Percentiles rank a stretch among this genome's conserved stretches.
phyloP scores from a whole-genome alignment of 2,329 filamentous ascomycete species.

The Metarhizium robertsii region DNA sequence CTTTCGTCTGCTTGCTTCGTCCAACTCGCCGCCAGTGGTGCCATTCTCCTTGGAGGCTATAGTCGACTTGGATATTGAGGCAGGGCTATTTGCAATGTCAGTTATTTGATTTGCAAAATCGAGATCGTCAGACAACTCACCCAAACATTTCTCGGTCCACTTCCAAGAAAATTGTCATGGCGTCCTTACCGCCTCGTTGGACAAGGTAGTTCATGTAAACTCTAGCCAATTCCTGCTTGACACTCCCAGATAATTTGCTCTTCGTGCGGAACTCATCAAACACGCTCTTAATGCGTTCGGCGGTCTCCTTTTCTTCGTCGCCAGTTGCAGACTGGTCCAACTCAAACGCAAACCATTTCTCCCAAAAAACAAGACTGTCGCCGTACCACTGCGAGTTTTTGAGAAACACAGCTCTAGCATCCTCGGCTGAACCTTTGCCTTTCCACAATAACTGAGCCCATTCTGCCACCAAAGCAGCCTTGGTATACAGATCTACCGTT shows the following conservation, averaged over 20 bases:
- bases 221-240: constrained; percentile 67
- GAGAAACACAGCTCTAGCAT: constrained; percentile 74
- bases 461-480: constrained; percentile 78
- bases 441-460: constrained; percentile 86
- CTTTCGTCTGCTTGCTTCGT: constrained; percentile 39
- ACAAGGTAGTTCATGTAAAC: constrained; percentile 78
- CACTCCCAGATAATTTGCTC: constrained; percentile 56
- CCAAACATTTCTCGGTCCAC: constrained; percentile 85
- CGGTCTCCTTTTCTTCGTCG: constrained; percentile 54
- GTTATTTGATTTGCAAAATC: neutral
- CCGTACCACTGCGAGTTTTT: constrained; percentile 77
- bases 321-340: constrained; percentile 66
- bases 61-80: constrained; percentile 10
- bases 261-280: constrained; percentile 65
- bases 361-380: constrained; percentile 84
- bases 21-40: constrained; percentile 32
- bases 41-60: constrained; percentile 36
- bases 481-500: constrained; percentile 65
- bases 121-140: constrained; percentile 34
- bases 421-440: constrained; percentile 68
- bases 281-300: constrained; percentile 70
- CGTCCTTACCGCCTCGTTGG: constrained; percentile 69
- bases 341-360: constrained; percentile 82
- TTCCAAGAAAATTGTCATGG: constrained; percentile 76
- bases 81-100: constrained; percentile 12